Conservation (phyloP, 108 stramenopile species). For the Stephanodiscus triporus region DNA sequence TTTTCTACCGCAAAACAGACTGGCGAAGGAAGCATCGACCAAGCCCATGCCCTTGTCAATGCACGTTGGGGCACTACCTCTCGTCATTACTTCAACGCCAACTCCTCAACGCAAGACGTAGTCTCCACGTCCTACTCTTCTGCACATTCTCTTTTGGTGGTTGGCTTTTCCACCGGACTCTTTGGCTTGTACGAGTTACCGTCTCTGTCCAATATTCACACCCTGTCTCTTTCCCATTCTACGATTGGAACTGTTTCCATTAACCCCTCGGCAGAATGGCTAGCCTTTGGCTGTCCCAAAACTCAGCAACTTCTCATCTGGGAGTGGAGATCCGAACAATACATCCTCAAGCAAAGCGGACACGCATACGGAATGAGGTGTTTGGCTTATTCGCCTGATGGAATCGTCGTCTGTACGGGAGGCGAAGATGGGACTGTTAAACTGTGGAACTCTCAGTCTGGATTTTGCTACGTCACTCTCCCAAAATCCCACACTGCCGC, state of each 20-base stretch:
- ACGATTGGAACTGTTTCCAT: slow-evolving; percentile 81
- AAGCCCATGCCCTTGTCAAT: slow-evolving; percentile 69
- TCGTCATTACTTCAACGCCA: slow-evolving; percentile 86
- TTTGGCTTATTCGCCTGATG: slow-evolving; percentile 95
- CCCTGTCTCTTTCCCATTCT: slow-evolving; percentile 78
- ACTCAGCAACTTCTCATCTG: slow-evolving; percentile 96
- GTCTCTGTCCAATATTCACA: slow-evolving; percentile 86
- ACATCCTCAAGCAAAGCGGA: slow-evolving; percentile 98
- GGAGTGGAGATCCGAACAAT: slow-evolving; percentile 99
- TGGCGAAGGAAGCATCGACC: slow-evolving; percentile 19
- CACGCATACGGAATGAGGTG: slow-evolving; percentile 94
- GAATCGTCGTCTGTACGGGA: slow-evolving; percentile 93
- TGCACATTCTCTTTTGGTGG: slow-evolving; percentile 69
- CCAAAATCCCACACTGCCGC: slow-evolving; percentile 93
- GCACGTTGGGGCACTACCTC: slow-evolving; percentile 63
- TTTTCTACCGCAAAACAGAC: not conserved
- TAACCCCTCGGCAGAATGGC: slow-evolving; percentile 93
- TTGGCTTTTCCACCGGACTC: slow-evolving; percentile 91
- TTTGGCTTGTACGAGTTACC: slow-evolving; percentile 98
- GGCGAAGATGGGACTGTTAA: slow-evolving; percentile 98
- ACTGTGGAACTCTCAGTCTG: slow-evolving; percentile 95
- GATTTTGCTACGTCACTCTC: slow-evolving; percentile 98
- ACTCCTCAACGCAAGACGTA: slow-evolving; percentile 61
- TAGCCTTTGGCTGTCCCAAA: slow-evolving; percentile 93
- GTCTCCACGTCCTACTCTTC: slow-evolving; percentile 66